Percentiles rank a stretch among this genome's conserved stretches.
Conservation (phyloP, 2,329 filamentous ascomycete genomes). For the Nemania abortiva region DNA sequence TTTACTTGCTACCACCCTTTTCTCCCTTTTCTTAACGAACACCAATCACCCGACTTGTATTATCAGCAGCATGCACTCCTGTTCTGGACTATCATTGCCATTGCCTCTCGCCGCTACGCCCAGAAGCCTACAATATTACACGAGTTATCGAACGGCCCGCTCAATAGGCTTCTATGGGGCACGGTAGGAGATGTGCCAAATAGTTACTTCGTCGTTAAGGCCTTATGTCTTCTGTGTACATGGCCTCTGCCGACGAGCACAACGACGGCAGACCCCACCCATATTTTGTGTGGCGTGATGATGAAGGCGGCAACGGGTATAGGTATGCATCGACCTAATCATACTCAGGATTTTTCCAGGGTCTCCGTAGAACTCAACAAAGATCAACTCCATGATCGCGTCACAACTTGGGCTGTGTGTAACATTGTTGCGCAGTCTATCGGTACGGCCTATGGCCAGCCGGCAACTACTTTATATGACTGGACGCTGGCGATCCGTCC, state of each 20-base stretch:
- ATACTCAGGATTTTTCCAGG: slow-evolving; percentile 85
- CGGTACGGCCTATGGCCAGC: slow-evolving; percentile 86
- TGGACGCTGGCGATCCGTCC: slow-evolving; percentile 75
- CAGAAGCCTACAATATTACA: slow-evolving; percentile 73
- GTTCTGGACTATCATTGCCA: slow-evolving; percentile 86
- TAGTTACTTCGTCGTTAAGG: slow-evolving; percentile 84
- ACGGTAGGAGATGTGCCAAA: slow-evolving; percentile 82
- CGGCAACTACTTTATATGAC: slow-evolving; percentile 81
- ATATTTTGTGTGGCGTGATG: slow-evolving; percentile 85
- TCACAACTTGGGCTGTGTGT: slow-evolving; percentile 86
- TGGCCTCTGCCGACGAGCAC: slow-evolving; percentile 88
- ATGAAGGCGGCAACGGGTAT: slow-evolving; percentile 89
- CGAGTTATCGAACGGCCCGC: slow-evolving; percentile 71
- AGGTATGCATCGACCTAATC: slow-evolving; percentile 82
- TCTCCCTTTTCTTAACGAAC: slow-evolving; percentile 77
- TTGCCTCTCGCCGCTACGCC: slow-evolving; percentile 78
- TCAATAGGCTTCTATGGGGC: slow-evolving; percentile 80
- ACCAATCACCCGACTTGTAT: slow-evolving; percentile 77
- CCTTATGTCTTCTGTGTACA: slow-evolving; percentile 81
- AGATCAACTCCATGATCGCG: slow-evolving; percentile 82
- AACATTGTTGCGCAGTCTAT: slow-evolving; percentile 86
- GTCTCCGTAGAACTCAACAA: slow-evolving; percentile 80
- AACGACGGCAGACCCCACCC: slow-evolving; percentile 82
- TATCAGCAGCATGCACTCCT: slow-evolving; percentile 82
- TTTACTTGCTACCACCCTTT: slow-evolving; percentile 83